phyloP scores from a whole-genome alignment of 75 land plant species.

The Cupressus sempervirens region DNA sequence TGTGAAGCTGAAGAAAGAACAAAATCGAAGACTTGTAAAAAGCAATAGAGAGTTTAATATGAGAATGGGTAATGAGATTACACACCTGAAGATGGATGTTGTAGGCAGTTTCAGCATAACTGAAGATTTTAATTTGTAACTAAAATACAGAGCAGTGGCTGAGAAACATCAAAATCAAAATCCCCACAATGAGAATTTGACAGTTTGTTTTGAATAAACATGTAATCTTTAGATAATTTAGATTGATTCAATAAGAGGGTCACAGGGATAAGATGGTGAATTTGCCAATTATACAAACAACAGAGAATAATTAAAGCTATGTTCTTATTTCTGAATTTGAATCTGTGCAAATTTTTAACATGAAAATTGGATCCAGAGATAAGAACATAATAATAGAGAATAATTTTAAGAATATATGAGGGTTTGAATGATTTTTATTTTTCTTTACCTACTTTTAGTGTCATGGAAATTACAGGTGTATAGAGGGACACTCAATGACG shows the following conservation, averaged over 20 bases:
- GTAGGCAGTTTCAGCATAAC: neutral
- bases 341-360: too few relatives aligned
- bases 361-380: too few relatives aligned
- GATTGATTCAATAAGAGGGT: neutral
- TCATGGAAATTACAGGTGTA: constrained; percentile 20
- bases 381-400: too few relatives aligned
- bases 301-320: too few relatives aligned
- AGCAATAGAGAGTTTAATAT: neutral
- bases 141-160: neutral
- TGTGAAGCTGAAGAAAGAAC: too few relatives aligned
- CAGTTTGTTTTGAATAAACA: neutral
- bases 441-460: neutral
- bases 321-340: too few relatives aligned
- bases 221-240: too few relatives aligned
- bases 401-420: neutral
- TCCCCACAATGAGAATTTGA: neutral
- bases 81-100: neutral
- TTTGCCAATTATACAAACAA: neutral
- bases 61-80: neutral
- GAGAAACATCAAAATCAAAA: neutral
- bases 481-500: constrained; percentile 19
- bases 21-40: too few relatives aligned
- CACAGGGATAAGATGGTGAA: neutral
- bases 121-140: neutral
- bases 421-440: neutral